Conservation (phyloP, 2,329 filamentous ascomycete genomes). For the Pestalotiopsis sp. region DNA sequence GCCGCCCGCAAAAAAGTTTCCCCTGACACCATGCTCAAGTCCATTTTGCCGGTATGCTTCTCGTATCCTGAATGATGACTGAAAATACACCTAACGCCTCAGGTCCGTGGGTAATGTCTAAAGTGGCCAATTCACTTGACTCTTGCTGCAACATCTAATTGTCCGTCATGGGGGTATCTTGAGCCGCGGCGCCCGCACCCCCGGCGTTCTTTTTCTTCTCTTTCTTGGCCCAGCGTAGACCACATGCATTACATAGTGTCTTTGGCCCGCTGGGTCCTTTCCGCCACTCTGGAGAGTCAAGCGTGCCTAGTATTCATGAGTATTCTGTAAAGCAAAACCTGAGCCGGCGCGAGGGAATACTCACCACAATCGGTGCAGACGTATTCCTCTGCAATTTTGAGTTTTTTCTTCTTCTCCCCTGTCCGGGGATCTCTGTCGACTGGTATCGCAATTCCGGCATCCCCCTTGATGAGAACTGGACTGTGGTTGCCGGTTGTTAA, state of each 20-base stretch:
- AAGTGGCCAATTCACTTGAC: neutral
- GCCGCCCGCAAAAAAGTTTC: neutral
- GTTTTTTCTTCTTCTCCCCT: conserved; percentile 83
- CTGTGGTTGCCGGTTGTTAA: conserved; percentile 85
- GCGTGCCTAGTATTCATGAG: conserved; percentile 56
- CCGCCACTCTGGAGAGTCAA: conserved; percentile 94
- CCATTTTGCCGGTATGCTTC: conserved; percentile 5
- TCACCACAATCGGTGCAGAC: conserved; percentile 90
- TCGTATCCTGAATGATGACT: neutral
- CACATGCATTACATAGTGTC: conserved; percentile 94
- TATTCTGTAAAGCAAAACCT: neutral
- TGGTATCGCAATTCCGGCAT: conserved; percentile 83
- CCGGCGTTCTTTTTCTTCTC: conserved; percentile 66
- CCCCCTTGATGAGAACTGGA: conserved; percentile 78
- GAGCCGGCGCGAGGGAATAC: conserved; percentile 24
- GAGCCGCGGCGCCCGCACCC: conserved; percentile 15
- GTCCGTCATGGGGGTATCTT: conserved; percentile 12
- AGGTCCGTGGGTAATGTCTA: conserved; percentile 1
- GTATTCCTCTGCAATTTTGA: conserved; percentile 83
- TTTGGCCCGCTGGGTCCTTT: conserved; percentile 93
- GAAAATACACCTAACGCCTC: neutral
- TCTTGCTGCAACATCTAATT: neutral
- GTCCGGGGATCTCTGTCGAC: conserved; percentile 72
- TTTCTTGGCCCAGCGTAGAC: conserved; percentile 74
- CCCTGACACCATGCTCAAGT: conserved; percentile 8